phyloP scores from a whole-genome alignment of 2,329 filamentous ascomycete species.

The Periconia sp. region DNA sequence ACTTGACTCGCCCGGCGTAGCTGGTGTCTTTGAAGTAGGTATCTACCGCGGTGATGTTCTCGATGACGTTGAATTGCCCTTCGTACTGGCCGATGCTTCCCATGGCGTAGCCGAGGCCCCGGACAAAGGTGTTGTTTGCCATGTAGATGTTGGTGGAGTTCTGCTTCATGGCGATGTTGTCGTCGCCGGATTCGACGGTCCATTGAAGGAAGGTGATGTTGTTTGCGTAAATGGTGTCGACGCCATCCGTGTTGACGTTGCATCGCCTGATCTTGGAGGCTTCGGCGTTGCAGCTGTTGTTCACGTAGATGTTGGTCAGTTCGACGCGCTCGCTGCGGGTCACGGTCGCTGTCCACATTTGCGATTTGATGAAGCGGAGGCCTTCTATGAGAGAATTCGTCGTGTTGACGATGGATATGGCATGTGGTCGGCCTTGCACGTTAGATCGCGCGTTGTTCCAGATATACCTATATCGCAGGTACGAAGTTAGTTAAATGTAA shows the following conservation, averaged over 20 bases:
- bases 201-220: conserved; percentile 46
- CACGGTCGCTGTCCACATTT: conserved; percentile 63
- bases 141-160: conserved; percentile 60
- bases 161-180: conserved; percentile 55
- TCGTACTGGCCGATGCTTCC: conserved; percentile 61
- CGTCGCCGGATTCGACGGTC: conserved; percentile 20
- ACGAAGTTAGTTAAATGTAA: no score
- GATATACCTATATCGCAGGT: no score
- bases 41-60: conserved; percentile 53
- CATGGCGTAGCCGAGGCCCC: conserved; percentile 52
- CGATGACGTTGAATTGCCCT: conserved; percentile 51
- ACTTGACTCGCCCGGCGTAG: conserved; percentile 59
- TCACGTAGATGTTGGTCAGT: conserved; percentile 56
- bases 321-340: conserved; percentile 52
- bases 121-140: conserved; percentile 51
- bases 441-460: conserved; percentile 37
- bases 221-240: conserved; percentile 56
- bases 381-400: conserved; percentile 53
- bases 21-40: conserved; percentile 50
- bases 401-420: conserved; percentile 54
- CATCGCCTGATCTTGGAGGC: neutral
- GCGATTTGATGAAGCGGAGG: conserved; percentile 57
- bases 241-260: conserved; percentile 48
- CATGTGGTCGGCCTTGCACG: conserved; percentile 50
- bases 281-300: conserved; percentile 42